phyloP scores from a whole-genome alignment of 192 early-diverging fungal species.

The Cladochytrium replicatum region DNA sequence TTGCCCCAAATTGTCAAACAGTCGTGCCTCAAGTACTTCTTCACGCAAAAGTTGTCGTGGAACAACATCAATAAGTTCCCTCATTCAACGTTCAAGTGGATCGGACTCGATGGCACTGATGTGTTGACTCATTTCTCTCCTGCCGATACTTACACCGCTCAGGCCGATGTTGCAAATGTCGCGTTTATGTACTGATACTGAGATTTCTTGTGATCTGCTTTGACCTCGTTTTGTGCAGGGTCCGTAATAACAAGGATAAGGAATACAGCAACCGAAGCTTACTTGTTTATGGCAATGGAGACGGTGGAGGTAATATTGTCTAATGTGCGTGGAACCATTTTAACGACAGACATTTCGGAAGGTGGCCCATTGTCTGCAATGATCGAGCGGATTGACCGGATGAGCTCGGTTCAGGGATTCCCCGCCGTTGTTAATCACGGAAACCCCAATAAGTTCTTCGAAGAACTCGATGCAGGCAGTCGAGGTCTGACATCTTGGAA shows the following conservation, averaged over 20 bases:
- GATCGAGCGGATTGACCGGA: constrained; percentile 70
- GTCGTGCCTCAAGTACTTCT: constrained; percentile 78
- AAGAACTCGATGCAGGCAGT: constrained; percentile 58
- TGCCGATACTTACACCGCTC: constrained; percentile 73
- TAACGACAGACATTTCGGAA: constrained; percentile 4
- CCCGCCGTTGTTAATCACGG: constrained; percentile 62
- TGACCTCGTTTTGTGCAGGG: constrained; percentile 22
- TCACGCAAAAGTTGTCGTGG: constrained; percentile 98
- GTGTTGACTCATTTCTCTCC: constrained; percentile 87
- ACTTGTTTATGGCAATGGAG: constrained; percentile 89
- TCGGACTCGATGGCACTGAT: constrained; percentile 70
- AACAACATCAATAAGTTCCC: constrained; percentile 99
- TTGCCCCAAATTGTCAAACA: constrained; percentile 83
- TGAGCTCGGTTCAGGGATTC: constrained; percentile 72
- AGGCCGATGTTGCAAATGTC: constrained; percentile 46
- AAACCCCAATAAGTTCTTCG: constrained; percentile 75
- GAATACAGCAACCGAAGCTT: constrained; percentile 77
- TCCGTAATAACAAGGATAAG: constrained; percentile 82
- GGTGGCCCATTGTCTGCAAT: constrained; percentile 71
- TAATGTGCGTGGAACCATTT: background rate
- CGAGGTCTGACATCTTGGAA: constrained; percentile 74
- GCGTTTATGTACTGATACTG: constrained; percentile 5
- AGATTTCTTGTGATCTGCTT: background rate
- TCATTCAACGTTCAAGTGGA: constrained; percentile 91
- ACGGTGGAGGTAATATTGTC: constrained; percentile 65